Percentiles rank a stretch among this genome's conserved stretches.
phyloP scores from a whole-genome alignment of 768 basidiomycete genomes.

The Phylloporus arenicola region DNA sequence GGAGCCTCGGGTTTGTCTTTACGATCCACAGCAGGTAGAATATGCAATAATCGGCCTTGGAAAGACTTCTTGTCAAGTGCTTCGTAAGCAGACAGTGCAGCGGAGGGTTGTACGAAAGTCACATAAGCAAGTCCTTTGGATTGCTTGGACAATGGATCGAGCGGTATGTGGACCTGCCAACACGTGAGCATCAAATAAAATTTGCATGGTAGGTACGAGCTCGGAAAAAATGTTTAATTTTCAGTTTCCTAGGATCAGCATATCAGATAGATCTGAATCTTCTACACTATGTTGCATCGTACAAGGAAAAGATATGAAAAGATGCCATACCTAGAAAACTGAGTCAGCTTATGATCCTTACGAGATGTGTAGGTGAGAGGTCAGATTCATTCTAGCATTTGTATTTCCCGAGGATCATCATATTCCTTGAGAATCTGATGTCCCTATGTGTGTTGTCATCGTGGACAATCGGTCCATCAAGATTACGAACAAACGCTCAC shows the following conservation, averaged over 20 bases:
- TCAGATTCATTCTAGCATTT: slow-evolving; percentile 52
- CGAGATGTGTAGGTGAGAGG: not conserved
- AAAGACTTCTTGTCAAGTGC: slow-evolving; percentile 79
- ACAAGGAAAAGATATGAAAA: not conserved
- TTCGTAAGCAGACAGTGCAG: slow-evolving; percentile 67
- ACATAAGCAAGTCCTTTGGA: slow-evolving; percentile 63
- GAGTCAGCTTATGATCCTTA: slow-evolving; percentile 1
- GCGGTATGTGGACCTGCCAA: slow-evolving; percentile 51
- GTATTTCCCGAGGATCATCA: slow-evolving; percentile 36
- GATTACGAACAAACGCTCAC: slow-evolving; percentile 38
- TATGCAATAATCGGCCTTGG: slow-evolving; percentile 87
- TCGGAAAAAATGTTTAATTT: slow-evolving; percentile 50
- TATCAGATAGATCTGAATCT: slow-evolving; percentile 48
- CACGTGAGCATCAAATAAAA: slow-evolving; percentile 1
- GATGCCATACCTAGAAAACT: slow-evolving; percentile 11
- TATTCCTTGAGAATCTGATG: slow-evolving; percentile 35
- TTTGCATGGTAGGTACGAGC: slow-evolving; percentile 2
- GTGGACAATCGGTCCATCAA: slow-evolving; percentile 6
- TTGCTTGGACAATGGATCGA: slow-evolving; percentile 41
- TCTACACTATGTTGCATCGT: slow-evolving; percentile 30
- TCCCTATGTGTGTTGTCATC: slow-evolving; percentile 37
- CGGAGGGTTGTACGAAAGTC: slow-evolving; percentile 39
- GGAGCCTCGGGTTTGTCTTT: slow-evolving; percentile 42
- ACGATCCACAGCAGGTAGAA: slow-evolving; percentile 77
- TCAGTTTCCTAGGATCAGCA: slow-evolving; percentile 45